Evolutionary conservation across 345 rosid genomes (phyloP).

Genomic region (Citrus hindsii): DNA sequence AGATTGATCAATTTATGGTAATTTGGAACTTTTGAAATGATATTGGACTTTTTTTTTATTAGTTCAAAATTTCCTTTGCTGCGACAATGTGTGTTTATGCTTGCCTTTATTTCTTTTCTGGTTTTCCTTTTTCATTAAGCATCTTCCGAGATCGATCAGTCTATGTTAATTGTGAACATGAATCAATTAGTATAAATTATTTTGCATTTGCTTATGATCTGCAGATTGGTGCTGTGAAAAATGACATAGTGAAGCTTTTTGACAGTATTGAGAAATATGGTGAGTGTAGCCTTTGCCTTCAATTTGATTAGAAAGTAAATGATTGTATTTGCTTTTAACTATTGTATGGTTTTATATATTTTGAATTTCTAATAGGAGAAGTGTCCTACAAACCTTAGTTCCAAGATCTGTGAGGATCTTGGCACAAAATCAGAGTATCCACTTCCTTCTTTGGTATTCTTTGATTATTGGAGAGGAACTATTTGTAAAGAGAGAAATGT

Average conservation of each 20-base stretch:
- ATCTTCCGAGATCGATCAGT: neutral
- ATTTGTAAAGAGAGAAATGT: neutral
- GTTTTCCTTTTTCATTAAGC: no score
- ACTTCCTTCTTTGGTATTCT: neutral
- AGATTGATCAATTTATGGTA: slow-evolving; percentile 81
- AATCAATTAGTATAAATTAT: slow-evolving; percentile 1
- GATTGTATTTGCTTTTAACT: neutral
- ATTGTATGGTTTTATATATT: neutral
- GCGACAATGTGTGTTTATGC: neutral
- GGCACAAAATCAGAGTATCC: neutral
- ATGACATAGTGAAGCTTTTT: slow-evolving; percentile 73
- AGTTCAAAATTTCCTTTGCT: neutral
- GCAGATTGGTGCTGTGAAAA: slow-evolving; percentile 69
- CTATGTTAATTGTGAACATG: neutral
- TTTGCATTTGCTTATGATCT: slow-evolving; percentile 16
- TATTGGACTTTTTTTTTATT: neutral
- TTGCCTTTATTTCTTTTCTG: neutral
- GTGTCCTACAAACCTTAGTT: neutral
- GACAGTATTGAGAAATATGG: slow-evolving; percentile 85
- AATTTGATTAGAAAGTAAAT: neutral
- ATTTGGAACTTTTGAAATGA: slow-evolving; percentile 12
- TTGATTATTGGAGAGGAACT: neutral
- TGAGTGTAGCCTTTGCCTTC: slow-evolving; percentile 24
- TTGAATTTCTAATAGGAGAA: neutral
- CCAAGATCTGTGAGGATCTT: neutral